These are phyloP conservation scores for Piper betle DNA, from an alignment of 164 flowering plant species.

Conservation along the genomic window DNA sequence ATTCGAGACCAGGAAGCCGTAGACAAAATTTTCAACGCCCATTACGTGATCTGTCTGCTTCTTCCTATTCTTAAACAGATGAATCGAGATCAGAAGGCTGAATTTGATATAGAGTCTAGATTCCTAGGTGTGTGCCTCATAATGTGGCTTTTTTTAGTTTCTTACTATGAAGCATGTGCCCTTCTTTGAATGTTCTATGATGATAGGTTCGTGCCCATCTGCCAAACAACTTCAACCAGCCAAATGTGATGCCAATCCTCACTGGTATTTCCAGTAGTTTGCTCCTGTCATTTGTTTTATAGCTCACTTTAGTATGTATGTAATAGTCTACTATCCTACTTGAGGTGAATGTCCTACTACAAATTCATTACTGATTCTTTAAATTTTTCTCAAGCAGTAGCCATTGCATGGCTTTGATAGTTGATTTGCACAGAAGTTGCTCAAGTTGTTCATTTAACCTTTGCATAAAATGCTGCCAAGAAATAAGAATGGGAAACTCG, in stretches of 20 bases:
- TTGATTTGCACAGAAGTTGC: slow-evolving; percentile 68
- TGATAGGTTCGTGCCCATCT: slow-evolving; percentile 27
- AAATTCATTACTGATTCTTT: slow-evolving; percentile 1
- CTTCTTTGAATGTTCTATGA: slow-evolving; percentile 6
- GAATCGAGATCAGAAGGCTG: slow-evolving; percentile 39
- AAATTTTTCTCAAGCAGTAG: slow-evolving; percentile 29
- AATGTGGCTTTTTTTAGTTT: background rate
- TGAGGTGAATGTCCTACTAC: background rate
- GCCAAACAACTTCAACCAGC: slow-evolving; percentile 29
- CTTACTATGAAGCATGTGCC: background rate
- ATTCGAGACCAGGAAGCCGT: slow-evolving; percentile 18
- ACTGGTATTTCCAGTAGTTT: slow-evolving; percentile 33
- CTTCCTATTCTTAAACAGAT: slow-evolving; percentile 57
- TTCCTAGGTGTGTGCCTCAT: slow-evolving; percentile 27
- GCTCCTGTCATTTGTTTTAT: background rate
- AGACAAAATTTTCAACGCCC: slow-evolving; percentile 29
- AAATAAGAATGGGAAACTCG: slow-evolving; percentile 22
- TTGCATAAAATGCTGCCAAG: slow-evolving; percentile 60
- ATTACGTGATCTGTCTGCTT: slow-evolving; percentile 56
- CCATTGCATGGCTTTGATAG: slow-evolving; percentile 45
- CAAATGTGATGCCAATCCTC: slow-evolving; percentile 22
- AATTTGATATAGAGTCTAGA: slow-evolving; percentile 50
- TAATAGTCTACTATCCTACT: background rate
- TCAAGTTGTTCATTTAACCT: slow-evolving; percentile 53
- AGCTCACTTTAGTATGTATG: background rate